Conservation (phyloP, 2,329 filamentous ascomycete genomes). For the Aspergillus pseudotamarii region DNA sequence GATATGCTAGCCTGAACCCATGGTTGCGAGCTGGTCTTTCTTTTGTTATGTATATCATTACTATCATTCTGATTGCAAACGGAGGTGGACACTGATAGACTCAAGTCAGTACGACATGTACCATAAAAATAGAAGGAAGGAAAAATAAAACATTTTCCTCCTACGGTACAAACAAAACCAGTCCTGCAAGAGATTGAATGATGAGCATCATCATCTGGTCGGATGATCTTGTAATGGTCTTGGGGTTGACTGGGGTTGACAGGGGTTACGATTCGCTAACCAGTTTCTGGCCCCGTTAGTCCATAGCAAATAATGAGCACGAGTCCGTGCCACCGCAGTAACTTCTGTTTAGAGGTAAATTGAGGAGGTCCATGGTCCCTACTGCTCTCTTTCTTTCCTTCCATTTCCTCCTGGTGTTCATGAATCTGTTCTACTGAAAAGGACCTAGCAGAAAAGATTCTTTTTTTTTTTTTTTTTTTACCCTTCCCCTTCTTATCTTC, state of each 20-base stretch:
- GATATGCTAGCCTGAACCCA: neutral
- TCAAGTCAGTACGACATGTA: neutral
- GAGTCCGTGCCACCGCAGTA: conserved; percentile 15
- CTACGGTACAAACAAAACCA: neutral
- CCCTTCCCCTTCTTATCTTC: neutral
- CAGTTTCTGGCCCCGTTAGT: neutral
- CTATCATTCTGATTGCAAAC: neutral
- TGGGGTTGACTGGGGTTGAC: conserved; percentile 11
- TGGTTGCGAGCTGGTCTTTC: neutral
- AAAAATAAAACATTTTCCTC: neutral
- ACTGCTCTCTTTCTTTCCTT: neutral
- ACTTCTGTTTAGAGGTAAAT: conserved; percentile 1
- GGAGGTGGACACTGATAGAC: neutral
- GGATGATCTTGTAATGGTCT: conserved; percentile 11
- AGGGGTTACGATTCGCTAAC: conserved; percentile 15
- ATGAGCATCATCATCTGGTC: conserved; percentile 15
- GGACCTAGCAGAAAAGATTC: neutral
- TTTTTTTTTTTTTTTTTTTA: too few species aligned
- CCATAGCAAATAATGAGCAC: conserved; percentile 5
- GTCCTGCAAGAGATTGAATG: conserved; percentile 1
- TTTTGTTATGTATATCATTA: neutral
- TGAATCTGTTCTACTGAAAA: neutral
- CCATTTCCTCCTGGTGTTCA: neutral
- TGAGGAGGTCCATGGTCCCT: neutral
- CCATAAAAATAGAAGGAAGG: neutral